Percentiles rank a stretch among this genome's conserved stretches.
Evolutionary conservation across 768 basidiomycete genomes (phyloP).

Genomic region (Mycena vitilis): DNA sequence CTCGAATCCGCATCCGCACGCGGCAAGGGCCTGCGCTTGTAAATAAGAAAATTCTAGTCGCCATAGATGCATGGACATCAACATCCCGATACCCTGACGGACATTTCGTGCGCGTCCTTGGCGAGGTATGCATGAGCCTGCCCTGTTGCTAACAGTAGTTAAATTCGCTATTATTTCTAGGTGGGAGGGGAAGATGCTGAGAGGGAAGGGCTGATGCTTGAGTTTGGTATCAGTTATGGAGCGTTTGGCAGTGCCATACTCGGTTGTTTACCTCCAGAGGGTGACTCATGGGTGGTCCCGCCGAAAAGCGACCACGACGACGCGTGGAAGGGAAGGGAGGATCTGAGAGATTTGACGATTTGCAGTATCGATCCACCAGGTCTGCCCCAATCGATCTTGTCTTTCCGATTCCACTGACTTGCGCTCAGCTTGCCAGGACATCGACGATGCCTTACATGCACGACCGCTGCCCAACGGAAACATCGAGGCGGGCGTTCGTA

Average conservation of each 20-base stretch:
- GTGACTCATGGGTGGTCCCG: slow-evolving; percentile 94
- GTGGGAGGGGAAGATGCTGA: slow-evolving; percentile 97
- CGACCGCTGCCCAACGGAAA: slow-evolving; percentile 89
- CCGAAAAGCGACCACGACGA: slow-evolving; percentile 66
- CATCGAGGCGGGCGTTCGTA: slow-evolving; percentile 97
- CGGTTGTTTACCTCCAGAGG: slow-evolving; percentile 89
- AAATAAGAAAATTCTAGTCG: slow-evolving; percentile 95
- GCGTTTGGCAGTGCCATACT: slow-evolving; percentile 97
- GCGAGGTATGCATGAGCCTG: slow-evolving; percentile 48
- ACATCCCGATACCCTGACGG: slow-evolving; percentile 95
- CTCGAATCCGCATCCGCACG: slow-evolving; percentile 93
- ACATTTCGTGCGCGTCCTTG: slow-evolving; percentile 94
- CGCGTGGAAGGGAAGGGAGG: slow-evolving; percentile 87
- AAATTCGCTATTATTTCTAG: slow-evolving; percentile 35
- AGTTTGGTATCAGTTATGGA: slow-evolving; percentile 95
- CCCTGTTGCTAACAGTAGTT: not conserved
- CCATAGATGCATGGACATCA: slow-evolving; percentile 92
- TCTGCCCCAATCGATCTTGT: slow-evolving; percentile 42
- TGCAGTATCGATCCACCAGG: slow-evolving; percentile 99
- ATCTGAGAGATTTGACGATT: slow-evolving; percentile 85
- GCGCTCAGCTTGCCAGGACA: slow-evolving; percentile 89
- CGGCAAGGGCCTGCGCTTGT: slow-evolving; percentile 91
- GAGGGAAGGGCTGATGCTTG: slow-evolving; percentile 91
- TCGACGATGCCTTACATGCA: slow-evolving; percentile 97
- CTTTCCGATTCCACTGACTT: not conserved